Base-by-base conservation (phyloP, 75 land plant genomes). In the Picea glauca region DNA sequence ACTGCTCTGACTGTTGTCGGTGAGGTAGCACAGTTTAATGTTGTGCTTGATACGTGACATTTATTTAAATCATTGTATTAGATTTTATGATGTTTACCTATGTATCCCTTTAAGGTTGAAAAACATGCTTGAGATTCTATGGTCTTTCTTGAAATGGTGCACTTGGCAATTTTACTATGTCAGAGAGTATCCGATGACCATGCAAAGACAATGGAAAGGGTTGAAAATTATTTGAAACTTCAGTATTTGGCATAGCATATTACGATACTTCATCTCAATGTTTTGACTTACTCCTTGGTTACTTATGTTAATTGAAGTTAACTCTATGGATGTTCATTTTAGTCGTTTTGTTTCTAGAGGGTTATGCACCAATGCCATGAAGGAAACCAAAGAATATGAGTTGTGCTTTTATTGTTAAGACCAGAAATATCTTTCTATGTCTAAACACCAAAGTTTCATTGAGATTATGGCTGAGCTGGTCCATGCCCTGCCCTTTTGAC, bases 1-100 rank as follows among this genome's bases (percentile, higher is more conserved):
- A 89, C 98, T 32, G 81, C 94, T 26, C 85, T 98, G 76, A 98
- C 99, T 40, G 96, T 98, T 21, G 98, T 98, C 77, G 99, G 99
- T 54, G 99, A 98, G 94, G 98, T 95, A 88, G 74, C 31, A 56
- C 14, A 18, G 30, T 26, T 20, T 18, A 75, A 26, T 30, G 35
- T 31, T 54, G 23, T 75, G 31, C 18, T 57, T 75, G 59, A 75
- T 31, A 56, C 11, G 13, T 8, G 6, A 8, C 58, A 75, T 26
- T 75, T 62, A 21, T 50, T 50, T 50, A 50, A 50, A 50, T 11
- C 56, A 50, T 50, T 70, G 20, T n/a, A 43, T 20, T 70, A 43
- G 4, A 18, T 70, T 43, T 46, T 43, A n/a, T 11, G 54, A 70
- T 43, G 74, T 70, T 70, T 40, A 38, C n/a, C 13, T 1, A 70